Percentiles rank a stretch among this genome's conserved stretches.
Conservation (phyloP, 495 filamentous ascomycete genomes). For the Aspergillus olivimuriae region DNA sequence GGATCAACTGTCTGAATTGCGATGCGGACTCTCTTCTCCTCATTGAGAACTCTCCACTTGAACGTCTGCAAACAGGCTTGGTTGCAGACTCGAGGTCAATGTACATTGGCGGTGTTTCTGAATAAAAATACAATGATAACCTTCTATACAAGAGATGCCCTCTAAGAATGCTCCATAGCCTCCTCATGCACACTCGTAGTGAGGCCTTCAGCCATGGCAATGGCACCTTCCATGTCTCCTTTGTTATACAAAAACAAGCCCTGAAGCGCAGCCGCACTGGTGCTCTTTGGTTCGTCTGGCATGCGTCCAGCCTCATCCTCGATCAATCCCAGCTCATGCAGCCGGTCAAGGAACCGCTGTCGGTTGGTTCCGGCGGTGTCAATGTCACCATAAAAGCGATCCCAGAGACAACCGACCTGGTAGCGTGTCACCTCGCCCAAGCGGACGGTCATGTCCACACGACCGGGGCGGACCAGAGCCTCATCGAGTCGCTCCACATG, state of each 20-base stretch:
- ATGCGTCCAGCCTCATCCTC: conserved; percentile 43
- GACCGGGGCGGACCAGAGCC: conserved; percentile 82
- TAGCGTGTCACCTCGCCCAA: conserved; percentile 81
- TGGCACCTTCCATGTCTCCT: conserved; percentile 78
- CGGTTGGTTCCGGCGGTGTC: conserved; percentile 52
- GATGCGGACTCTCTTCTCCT: too few relatives aligned
- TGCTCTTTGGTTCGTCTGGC: conserved; percentile 36
- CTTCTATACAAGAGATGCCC: too few relatives aligned
- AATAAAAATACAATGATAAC: too few relatives aligned
- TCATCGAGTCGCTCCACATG: conserved; percentile 83
- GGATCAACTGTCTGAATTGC: too few relatives aligned
- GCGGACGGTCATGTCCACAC: conserved; percentile 88
- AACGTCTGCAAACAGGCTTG: too few relatives aligned
- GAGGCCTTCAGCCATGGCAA: conserved; percentile 67
- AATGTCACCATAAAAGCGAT: conserved; percentile 85
- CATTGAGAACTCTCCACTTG: too few relatives aligned
- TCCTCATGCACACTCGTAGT: conserved; percentile 29
- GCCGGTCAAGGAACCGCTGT: conserved; percentile 41
- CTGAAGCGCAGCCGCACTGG: conserved; percentile 86
- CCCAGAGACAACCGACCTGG: conserved; percentile 85
- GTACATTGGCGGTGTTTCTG: too few relatives aligned
- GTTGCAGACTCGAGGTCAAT: too few relatives aligned
- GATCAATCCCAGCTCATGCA: conserved; percentile 45
- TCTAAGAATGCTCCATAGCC: conserved; percentile 19
- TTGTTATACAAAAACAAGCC: conserved; percentile 94